Evolutionary conservation across 2,329 filamentous ascomycete genomes (phyloP).

Genomic region (Neofusicoccum umdonicola): DNA sequence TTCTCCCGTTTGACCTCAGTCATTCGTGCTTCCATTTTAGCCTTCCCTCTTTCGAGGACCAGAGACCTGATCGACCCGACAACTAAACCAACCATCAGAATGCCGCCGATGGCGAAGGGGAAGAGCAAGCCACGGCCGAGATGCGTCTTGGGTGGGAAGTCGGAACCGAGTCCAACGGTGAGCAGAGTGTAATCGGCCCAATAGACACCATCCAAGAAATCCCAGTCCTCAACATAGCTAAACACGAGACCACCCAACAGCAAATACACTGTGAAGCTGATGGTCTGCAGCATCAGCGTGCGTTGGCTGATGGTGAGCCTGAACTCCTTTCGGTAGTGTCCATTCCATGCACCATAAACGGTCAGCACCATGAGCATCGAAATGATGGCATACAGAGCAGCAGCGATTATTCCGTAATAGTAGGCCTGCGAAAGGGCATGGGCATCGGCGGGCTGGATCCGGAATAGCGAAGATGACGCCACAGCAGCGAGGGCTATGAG

Average conservation of each 20-base stretch:
- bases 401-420: slow-evolving; percentile 61
- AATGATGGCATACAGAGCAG: slow-evolving; percentile 56
- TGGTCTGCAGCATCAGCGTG: slow-evolving; percentile 55
- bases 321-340: slow-evolving; percentile 57
- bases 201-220: slow-evolving; percentile 54
- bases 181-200: slow-evolving; percentile 57
- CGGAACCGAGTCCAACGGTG: slow-evolving; percentile 54
- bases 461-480: slow-evolving; percentile 45
- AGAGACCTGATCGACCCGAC: slow-evolving; percentile 53
- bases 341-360: slow-evolving; percentile 53
- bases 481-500: slow-evolving; percentile 53
- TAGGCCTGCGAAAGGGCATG: slow-evolving; percentile 56
- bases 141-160: slow-evolving; percentile 50
- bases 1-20: slow-evolving; percentile 48
- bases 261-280: slow-evolving; percentile 49
- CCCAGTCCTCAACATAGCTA: slow-evolving; percentile 52
- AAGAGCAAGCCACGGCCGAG: slow-evolving; percentile 52
- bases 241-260: slow-evolving; percentile 49
- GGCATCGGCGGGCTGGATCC: slow-evolving; percentile 39
- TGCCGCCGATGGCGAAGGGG: slow-evolving; percentile 55
- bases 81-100: slow-evolving; percentile 55
- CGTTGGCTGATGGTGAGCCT: slow-evolving; percentile 56
- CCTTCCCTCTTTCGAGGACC: slow-evolving; percentile 50
- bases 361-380: slow-evolving; percentile 55
- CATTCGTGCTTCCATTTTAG: slow-evolving; percentile 51